Evolutionary conservation across 495 filamentous ascomycete genomes (phyloP).

Genomic region (Aspergillus heteromorphus): DNA sequence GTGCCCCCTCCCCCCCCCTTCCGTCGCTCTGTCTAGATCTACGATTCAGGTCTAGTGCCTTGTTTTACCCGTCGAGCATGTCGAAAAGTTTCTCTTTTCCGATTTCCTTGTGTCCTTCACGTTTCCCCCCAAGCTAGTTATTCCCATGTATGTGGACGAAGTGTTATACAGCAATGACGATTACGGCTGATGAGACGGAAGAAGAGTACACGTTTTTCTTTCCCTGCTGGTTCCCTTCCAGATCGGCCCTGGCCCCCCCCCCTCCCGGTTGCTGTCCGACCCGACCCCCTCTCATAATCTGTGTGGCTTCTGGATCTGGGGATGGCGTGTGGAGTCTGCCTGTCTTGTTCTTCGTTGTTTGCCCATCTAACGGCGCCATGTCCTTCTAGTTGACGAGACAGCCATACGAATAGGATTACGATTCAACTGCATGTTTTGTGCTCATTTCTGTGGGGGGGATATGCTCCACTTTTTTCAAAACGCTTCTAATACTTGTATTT

Average conservation of each 20-base stretch:
- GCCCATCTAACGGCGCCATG: conserved; percentile 22
- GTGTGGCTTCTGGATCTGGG: conserved; percentile 20
- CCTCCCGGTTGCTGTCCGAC: conserved; percentile 12
- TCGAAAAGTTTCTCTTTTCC: conserved; percentile 37
- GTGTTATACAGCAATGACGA: conserved; percentile 37
- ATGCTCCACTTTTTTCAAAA: background rate
- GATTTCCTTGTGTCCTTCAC: conserved; percentile 21
- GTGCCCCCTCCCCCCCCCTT: too few relatives aligned
- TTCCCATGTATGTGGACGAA: conserved; percentile 34
- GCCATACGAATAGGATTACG: conserved; percentile 24
- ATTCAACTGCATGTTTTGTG: conserved; percentile 14
- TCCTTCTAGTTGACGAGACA: conserved; percentile 24
- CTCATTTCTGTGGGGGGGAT: conserved; percentile 6
- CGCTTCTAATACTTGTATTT: too few relatives aligned
- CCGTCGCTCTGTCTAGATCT: conserved; percentile 29
- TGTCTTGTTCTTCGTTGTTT: conserved; percentile 22
- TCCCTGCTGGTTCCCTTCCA: too few relatives aligned
- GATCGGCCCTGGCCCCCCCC: too few relatives aligned
- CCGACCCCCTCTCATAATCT: conserved; percentile 13
- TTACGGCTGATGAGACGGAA: conserved; percentile 38
- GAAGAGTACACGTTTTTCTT: conserved; percentile 21
- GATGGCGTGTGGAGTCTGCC: conserved; percentile 29
- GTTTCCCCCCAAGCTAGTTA: conserved; percentile 29
- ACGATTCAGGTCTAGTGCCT: conserved; percentile 30
- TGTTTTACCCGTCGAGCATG: conserved; percentile 35